Percentiles rank a stretch among this genome's conserved stretches.
These are phyloP conservation scores for Dryadomyces quercus-mongolicae DNA, from an alignment of 2,329 filamentous ascomycete species.

Conservation along the genomic window DNA sequence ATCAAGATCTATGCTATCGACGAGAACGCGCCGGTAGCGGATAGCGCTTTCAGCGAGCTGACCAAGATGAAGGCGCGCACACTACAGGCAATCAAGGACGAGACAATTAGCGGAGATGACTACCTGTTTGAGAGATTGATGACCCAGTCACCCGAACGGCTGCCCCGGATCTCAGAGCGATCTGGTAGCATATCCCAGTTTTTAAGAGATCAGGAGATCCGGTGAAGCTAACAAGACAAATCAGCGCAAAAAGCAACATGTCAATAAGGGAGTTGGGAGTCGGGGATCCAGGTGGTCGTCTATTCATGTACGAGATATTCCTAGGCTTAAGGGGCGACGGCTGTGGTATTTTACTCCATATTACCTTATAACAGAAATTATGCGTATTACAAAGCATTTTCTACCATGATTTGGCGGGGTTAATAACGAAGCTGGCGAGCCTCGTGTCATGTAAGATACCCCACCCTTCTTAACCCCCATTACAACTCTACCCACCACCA, in stretches of 20 bases:
- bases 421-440: background rate
- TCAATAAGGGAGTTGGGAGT: no score
- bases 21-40: slow-evolving; percentile 29
- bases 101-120: slow-evolving; percentile 20
- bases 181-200: slow-evolving; percentile 24
- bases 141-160: slow-evolving; percentile 16
- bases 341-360: background rate
- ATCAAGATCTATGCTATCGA: slow-evolving; percentile 70
- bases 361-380: background rate
- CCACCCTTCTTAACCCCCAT: no score
- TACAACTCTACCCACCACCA: background rate
- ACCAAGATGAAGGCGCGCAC: slow-evolving; percentile 19
- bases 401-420: background rate
- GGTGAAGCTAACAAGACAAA: slow-evolving; percentile 8
- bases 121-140: slow-evolving; percentile 21
- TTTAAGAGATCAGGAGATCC: slow-evolving; percentile 29
- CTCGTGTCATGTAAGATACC: no score
- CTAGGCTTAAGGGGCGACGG: background rate
- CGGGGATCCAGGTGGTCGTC: background rate
- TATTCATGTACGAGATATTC: background rate
- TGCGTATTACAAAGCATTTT: background rate
- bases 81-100: slow-evolving; percentile 15
- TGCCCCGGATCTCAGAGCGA: slow-evolving; percentile 16
- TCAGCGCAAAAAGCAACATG: background rate
- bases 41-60: slow-evolving; percentile 23